These are phyloP conservation scores for Vitis labrusca DNA, from an alignment of 164 flowering plant genomes.

Conservation along the genomic window DNA sequence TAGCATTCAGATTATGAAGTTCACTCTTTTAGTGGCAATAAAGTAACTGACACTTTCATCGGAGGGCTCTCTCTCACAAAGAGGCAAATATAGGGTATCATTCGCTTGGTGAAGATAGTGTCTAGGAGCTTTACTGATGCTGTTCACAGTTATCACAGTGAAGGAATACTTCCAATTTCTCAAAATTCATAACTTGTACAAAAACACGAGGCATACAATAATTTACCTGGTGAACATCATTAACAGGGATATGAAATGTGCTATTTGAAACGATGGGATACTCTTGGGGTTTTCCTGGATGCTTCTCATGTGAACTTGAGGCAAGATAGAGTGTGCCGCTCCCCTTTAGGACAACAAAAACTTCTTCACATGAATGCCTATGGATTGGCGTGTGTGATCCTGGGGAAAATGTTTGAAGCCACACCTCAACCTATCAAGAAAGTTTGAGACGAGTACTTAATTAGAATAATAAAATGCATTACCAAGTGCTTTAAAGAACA, in stretches of 20 bases:
- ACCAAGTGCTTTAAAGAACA: too few relatives aligned
- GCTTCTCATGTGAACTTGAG: constrained; percentile 51
- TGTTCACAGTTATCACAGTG: too few relatives aligned
- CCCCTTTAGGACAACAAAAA: constrained; percentile 82
- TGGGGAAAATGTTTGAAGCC: constrained; percentile 93
- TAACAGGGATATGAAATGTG: constrained; percentile 84
- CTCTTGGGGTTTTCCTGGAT: constrained; percentile 78
- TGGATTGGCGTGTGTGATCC: constrained; percentile 85
- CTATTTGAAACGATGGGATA: constrained; percentile 62
- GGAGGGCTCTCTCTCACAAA: too few relatives aligned
- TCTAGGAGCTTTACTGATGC: too few relatives aligned
- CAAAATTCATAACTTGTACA: not conserved
- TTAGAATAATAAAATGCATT: too few relatives aligned
- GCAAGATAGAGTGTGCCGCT: constrained; percentile 82
- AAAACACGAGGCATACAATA: not conserved
- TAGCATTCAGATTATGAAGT: too few relatives aligned
- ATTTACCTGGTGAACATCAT: constrained; percentile 93
- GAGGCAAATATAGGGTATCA: too few relatives aligned
- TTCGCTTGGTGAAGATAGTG: too few relatives aligned
- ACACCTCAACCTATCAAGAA: constrained; percentile 66
- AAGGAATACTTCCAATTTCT: too few relatives aligned
- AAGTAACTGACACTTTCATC: too few relatives aligned
- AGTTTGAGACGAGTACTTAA: not conserved
- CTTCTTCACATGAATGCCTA: constrained; percentile 96
- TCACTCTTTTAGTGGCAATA: too few relatives aligned